phyloP scores from a whole-genome alignment of 768 basidiomycete species.

The Kwoniella sp. region DNA sequence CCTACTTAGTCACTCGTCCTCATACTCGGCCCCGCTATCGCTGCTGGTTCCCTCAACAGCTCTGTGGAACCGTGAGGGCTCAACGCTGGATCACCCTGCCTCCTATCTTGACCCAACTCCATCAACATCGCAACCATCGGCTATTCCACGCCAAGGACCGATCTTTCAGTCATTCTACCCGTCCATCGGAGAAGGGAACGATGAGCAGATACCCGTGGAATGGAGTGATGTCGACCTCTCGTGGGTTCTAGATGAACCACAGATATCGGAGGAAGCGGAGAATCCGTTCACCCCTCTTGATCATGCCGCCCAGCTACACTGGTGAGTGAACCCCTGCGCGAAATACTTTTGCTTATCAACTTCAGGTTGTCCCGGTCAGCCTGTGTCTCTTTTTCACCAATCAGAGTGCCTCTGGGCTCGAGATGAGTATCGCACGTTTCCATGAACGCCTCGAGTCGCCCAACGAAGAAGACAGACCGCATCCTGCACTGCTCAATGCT shows the following conservation, averaged over 20 bases:
- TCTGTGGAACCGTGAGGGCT: background rate
- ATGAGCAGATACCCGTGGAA: constrained; percentile 3
- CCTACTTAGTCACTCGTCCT: no score
- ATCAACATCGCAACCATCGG: background rate
- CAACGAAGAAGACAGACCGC: background rate
- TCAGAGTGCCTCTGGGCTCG: constrained; percentile 8
- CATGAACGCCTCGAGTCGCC: constrained; percentile 13
- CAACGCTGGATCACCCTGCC: background rate
- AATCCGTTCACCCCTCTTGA: constrained; percentile 1
- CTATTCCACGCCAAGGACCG: background rate
- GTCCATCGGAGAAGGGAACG: background rate
- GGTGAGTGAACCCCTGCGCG: constrained; percentile 2
- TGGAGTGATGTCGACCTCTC: constrained; percentile 13
- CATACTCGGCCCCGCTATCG: no score
- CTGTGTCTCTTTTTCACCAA: constrained; percentile 16
- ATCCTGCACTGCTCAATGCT: constrained; percentile 15
- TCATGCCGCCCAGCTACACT: constrained; percentile 4
- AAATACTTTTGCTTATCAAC: no score
- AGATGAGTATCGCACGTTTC: constrained; percentile 20
- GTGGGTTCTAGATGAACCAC: constrained; percentile 9
- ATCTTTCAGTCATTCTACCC: constrained; percentile 14
- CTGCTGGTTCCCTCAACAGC: background rate
- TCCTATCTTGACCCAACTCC: background rate
- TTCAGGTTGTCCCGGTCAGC: no score
- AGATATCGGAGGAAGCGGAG: background rate